Base-by-base conservation (phyloP, 2,329 filamentous ascomycete genomes). In the Penicillium fuscoglaucum region DNA sequence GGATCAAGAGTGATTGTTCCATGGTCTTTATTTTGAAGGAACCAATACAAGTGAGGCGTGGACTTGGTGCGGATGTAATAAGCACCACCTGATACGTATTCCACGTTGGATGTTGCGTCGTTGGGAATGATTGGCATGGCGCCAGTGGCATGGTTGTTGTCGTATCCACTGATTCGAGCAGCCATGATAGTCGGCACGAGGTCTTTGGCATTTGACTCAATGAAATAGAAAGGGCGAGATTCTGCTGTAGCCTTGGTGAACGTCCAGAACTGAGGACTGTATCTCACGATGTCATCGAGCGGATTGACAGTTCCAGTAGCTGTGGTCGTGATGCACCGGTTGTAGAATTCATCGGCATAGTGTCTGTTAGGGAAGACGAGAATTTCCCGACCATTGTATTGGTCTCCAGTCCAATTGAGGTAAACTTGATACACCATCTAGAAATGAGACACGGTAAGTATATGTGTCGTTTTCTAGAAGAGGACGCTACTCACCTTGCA, bases 1-100 rank as follows among this genome's bases (percentile, higher is more conserved):
- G 21, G 2, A 43, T 43, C 12, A 4, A 43, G n/a, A 26, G 39
- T 6, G 10, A 40, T 40, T 12, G 5, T 12, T 17, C n/a, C n/a
- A 1, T 40, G 1, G n/a, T 21, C n/a, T 13, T 19, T 2, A 2
- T 21, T 6, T 3, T 19, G 5, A 13, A 40, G 0, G 13, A 24
- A 24, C 21, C 13, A 43, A 21, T 24, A 24, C 21, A 43, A 6
- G 21, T 43, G 19, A 13, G 40, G 21, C 17, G 40, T 8, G 7
- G 40, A 17, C 40, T 43, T 24, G 21, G 40, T 43, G 21, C 13
- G 12, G 7, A 43, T 43, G 6, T 17, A 43, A 43, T 43, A 43
- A 15, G 12, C 6, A 43, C 40, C 19, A 9, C 21, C 40, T 15
- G 40, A 43, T 13, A 24, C 6, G 17, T 43, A 17, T 24, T 43